Base-by-base conservation (phyloP, 768 basidiomycete genomes). In the Pulveroboletus sp. region DNA sequence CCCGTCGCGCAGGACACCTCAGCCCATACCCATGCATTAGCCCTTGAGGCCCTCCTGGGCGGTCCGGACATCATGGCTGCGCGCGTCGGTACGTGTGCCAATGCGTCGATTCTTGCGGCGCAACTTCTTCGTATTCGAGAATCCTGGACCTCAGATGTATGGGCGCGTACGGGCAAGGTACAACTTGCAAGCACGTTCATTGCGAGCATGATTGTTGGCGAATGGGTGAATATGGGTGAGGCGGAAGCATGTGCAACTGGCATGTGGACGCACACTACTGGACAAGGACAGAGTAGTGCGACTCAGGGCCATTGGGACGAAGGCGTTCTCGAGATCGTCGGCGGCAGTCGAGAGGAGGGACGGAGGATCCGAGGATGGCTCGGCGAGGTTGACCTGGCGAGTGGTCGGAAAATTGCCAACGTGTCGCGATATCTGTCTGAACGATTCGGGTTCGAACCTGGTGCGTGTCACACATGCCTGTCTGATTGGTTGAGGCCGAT, bases 1-100 rank as follows among this genome's bases (percentile, higher is more conserved):
- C 86, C 87, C 11, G 79, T 83, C 13, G 77, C 87, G 5, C 84
- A 87, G 65, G 89, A 91, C 54, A 89, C 85, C 0, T 89, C 89
- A 1, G 84, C 89, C 4, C 83, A 88, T 49, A 81, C 83, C 0
- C 88, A 89, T 71, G 84, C 86, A 0, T 74, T 87, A 22, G 80
- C 81, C 1, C 80, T 91, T 31, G 88, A 92, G 61, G 75, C 81
- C 1, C 77, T 85, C 5, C 77, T 90, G 3, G 89, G 89, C 2
- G 88, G 87, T 0, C 82, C 89, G 2, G 87, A 89, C 50, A 75
- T 74, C 45, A 87, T 89, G 85, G 82, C 84, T 5, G 73, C 78
- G 20, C 84, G 85, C 24, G 86, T 89, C 1, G 89, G 89, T 5
- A 85, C 81, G 6, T 80, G 81, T 52, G 85, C 86, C 4, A 79